phyloP scores from a whole-genome alignment of 257 asterid genomes.

The Striga asiatica region DNA sequence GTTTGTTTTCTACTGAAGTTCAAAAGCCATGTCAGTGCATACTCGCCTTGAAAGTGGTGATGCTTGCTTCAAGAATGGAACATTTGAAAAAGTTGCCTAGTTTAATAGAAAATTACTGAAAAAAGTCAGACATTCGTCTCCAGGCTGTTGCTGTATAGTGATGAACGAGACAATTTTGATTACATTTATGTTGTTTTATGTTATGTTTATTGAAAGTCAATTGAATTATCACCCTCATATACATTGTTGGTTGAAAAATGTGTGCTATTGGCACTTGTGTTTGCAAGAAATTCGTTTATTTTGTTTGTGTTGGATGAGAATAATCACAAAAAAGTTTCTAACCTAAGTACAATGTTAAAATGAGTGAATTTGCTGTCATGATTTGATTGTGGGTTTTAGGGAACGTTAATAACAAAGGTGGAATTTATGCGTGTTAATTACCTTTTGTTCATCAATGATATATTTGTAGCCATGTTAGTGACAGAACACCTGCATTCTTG shows the following conservation, averaged over 20 bases:
- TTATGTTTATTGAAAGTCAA: background rate
- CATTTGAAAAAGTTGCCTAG: background rate
- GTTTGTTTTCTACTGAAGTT: background rate
- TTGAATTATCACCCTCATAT: no score
- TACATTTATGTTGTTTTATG: background rate
- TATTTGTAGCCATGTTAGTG: no score
- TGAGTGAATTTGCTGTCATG: no score
- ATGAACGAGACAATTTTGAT: background rate
- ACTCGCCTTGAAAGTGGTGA: background rate
- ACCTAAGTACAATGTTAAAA: background rate
- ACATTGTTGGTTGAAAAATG: background rate
- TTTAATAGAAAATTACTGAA: no score
- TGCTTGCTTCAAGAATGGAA: background rate
- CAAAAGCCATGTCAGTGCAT: background rate
- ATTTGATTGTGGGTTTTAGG: no score
- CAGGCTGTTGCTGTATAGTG: background rate
- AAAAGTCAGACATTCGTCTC: background rate
- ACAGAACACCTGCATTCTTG: no score
- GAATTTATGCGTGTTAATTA: no score
- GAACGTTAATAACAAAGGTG: no score
- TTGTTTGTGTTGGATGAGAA: background rate
- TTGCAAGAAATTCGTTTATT: background rate
- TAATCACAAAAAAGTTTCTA: background rate
- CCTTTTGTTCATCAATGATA: no score
- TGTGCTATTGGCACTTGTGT: background rate